Conservation (phyloP, 306 rosid genomes). For the Parietaria judaica region DNA sequence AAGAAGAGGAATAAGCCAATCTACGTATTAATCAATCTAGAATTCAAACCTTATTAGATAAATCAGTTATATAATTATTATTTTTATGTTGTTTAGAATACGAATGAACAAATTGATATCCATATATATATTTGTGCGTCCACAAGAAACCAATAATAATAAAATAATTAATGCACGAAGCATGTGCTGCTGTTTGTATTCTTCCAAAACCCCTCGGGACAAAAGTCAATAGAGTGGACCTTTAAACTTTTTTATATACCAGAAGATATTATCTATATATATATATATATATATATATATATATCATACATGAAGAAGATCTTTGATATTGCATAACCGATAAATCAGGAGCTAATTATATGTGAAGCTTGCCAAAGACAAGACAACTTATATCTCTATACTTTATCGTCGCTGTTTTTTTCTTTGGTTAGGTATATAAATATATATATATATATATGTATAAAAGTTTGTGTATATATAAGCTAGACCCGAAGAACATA, state of each 20-base stretch:
- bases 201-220: constrained; percentile 24
- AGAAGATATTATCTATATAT: not conserved
- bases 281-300: not conserved
- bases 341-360: constrained; percentile 4
- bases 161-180: constrained; percentile 1
- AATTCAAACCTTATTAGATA: too few relatives aligned
- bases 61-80: too few relatives aligned
- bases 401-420: constrained; percentile 7
- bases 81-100: too few relatives aligned
- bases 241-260: not conserved
- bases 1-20: too few relatives aligned
- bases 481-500: constrained; percentile 14
- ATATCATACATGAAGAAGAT: not conserved
- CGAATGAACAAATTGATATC: too few relatives aligned
- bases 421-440: constrained; percentile 11
- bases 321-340: constrained; percentile 14
- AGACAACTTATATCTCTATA: constrained; percentile 10
- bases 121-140: not conserved
- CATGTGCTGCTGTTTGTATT: constrained; percentile 22
- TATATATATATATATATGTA: not conserved
- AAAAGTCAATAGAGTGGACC: constrained; percentile 43
- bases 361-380: constrained; percentile 20
- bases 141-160: constrained; percentile 14
- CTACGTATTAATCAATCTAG: too few relatives aligned
- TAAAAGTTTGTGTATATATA: not conserved